Percentiles rank a stretch among this genome's conserved stretches.
phyloP scores from a whole-genome alignment of 139 green algal genomes.

The Chlamydomonas eustigma region DNA sequence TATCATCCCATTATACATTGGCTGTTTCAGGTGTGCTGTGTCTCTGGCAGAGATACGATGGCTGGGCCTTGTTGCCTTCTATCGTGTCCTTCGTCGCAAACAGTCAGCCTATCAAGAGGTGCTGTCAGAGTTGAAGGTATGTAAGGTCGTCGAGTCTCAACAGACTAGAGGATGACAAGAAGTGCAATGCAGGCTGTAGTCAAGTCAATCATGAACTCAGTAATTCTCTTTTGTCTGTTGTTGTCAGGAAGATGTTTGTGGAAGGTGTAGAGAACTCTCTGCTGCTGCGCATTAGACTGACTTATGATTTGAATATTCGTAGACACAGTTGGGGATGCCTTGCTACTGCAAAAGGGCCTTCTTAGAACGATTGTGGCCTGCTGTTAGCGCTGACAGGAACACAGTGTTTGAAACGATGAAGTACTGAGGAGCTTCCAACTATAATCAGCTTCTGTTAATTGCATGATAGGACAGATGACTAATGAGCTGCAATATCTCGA shows the following conservation, averaged over 20 bases:
- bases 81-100: slow-evolving; percentile 52
- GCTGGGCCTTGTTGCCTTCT: slow-evolving; percentile 68
- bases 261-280: too few relatives aligned
- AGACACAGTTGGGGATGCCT: slow-evolving; percentile 10
- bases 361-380: neutral
- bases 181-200: neutral
- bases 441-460: too few relatives aligned
- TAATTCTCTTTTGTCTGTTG: neutral
- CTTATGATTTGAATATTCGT: neutral
- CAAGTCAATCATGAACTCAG: neutral
- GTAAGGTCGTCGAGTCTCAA: neutral
- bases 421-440: too few relatives aligned
- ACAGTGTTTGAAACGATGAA: slow-evolving; percentile 9
- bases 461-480: too few relatives aligned
- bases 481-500: too few relatives aligned
- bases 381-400: slow-evolving; percentile 1
- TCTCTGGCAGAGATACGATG: slow-evolving; percentile 38
- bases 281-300: too few relatives aligned
- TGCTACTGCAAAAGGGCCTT: neutral
- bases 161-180: neutral
- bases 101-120: slow-evolving; percentile 25
- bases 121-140: slow-evolving; percentile 14
- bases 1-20: neutral
- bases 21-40: neutral
- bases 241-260: too few relatives aligned